Evolutionary conservation across 345 rosid genomes (phyloP), one percentile per base, ranked within the genome.

Genomic region (Carallia pectinifolia): DNA sequence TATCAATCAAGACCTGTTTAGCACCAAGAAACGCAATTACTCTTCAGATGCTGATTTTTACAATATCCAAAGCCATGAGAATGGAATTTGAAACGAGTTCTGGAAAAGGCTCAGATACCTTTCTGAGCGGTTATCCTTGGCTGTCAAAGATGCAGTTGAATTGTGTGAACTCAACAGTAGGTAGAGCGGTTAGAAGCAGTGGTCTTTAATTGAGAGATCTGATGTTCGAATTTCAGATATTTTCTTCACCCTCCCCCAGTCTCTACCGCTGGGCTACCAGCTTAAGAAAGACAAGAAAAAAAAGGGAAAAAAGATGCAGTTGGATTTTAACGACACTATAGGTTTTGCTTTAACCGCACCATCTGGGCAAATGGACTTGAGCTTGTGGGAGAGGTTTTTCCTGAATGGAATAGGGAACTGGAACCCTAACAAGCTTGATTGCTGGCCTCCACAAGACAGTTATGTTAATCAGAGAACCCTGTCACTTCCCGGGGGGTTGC

Each of bases 401-500:
- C 78, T 95, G 66, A 84, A 81, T 1, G 97, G 92, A 18, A 88
- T 92, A 0, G 88, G 85, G 68, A 65, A 70, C 40, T 73, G 92
- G 80, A 80, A 61, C 76, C 87, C 90, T 5, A 81, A 8, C 3
- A 91, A 89, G 69, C 89, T 92, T 0, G 89, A 95, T 69, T 92
- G 92, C 53, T 92, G 97, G 94, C 98, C 97, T 2, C 97, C 99
- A 0, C 97, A 87, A 17, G 99, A 95, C 64, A 77, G 88, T 76
- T 96, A 88, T 2, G 94, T 90, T 34, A 89, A 90, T 73, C 99
- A 86, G 54, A 83, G 99, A 78, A 88, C 91, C 65, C 79, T 92
- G n/a, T 81, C 96, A 0, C 88, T 90, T n/a, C 92, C 93, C 0
- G 91, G 85, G 6, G 96, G 98, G 85, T 69, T 95, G 76, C 88